These are phyloP conservation scores for Nemania bipapillata DNA, from an alignment of 2,329 filamentous ascomycete species.

Conservation along the genomic window DNA sequence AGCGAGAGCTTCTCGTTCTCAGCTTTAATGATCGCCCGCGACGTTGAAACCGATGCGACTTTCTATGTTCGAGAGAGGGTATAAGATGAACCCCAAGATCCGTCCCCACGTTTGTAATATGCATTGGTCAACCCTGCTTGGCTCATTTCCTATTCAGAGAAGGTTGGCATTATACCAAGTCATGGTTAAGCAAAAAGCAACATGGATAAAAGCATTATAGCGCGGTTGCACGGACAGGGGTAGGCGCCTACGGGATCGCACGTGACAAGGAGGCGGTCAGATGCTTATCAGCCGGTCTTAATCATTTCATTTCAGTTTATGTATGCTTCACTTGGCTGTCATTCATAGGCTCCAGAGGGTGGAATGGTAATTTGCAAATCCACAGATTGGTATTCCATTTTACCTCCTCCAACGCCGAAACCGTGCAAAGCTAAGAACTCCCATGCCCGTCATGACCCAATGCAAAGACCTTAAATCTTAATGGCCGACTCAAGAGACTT, in stretches of 20 bases:
- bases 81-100: neutral
- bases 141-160: neutral
- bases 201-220: neutral
- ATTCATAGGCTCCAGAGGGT: conserved; percentile 44
- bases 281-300: conserved; percentile 6
- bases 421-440: conserved; percentile 53
- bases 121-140: neutral
- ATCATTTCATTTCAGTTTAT: conserved; percentile 39
- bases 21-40: conserved; percentile 6
- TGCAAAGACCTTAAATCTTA: conserved; percentile 80
- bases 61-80: conserved; percentile 16
- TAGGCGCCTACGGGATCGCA: neutral
- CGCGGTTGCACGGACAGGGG: neutral
- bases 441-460: conserved; percentile 49
- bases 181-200: neutral
- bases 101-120: neutral
- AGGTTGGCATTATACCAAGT: neutral
- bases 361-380: conserved; percentile 52
- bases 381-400: conserved; percentile 54
- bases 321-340: conserved; percentile 45
- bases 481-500: conserved; percentile 94
- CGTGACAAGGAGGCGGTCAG: neutral
- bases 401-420: conserved; percentile 53
- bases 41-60: neutral
- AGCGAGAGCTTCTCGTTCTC: neutral